Evolutionary conservation across 2,329 filamentous ascomycete species (phyloP).

Genomic region (Verticillium isaacii): DNA sequence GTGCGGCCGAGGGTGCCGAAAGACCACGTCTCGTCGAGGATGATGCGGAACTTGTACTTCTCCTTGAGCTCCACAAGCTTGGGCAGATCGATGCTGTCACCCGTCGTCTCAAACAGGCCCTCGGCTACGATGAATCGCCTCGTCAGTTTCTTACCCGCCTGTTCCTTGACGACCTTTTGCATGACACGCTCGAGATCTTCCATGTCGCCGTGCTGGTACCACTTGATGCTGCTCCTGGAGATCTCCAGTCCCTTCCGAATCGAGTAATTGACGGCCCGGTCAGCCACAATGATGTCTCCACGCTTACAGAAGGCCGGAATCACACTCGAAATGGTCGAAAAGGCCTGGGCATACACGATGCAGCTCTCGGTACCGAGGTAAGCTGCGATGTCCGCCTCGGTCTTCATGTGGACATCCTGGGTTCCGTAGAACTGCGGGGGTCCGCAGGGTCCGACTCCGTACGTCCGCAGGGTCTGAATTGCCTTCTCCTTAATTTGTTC

Average conservation of each 20-base stretch:
- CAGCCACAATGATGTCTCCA: constrained; percentile 94
- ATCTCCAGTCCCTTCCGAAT: constrained; percentile 94
- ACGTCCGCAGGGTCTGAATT: constrained; percentile 87
- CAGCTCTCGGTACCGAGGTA: constrained; percentile 84
- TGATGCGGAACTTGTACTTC: constrained; percentile 96
- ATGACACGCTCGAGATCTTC: constrained; percentile 84
- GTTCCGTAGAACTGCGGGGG: constrained; percentile 98
- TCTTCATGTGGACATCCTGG: constrained; percentile 97
- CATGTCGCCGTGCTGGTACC: constrained; percentile 97
- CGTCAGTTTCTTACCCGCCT: constrained; percentile 82
- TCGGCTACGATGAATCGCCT: constrained; percentile 95
- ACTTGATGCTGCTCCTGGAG: constrained; percentile 82
- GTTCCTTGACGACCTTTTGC: constrained; percentile 80
- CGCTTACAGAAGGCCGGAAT: constrained; percentile 97
- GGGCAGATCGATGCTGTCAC: constrained; percentile 79
- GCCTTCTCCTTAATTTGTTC: constrained; percentile 93
- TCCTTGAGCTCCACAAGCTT: constrained; percentile 91
- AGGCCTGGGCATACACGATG: constrained; percentile 94
- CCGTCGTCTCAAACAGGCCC: constrained; percentile 85
- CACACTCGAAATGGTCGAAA: constrained; percentile 94
- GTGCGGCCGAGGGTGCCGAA: constrained; percentile 92
- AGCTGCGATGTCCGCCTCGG: constrained; percentile 86
- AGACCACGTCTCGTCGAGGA: constrained; percentile 95
- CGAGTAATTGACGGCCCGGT: constrained; percentile 88
- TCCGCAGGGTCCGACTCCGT: constrained; percentile 94